These are phyloP conservation scores for Diaporthe sp. DNA, from an alignment of 2,329 filamentous ascomycete genomes.

Conservation along the genomic window DNA sequence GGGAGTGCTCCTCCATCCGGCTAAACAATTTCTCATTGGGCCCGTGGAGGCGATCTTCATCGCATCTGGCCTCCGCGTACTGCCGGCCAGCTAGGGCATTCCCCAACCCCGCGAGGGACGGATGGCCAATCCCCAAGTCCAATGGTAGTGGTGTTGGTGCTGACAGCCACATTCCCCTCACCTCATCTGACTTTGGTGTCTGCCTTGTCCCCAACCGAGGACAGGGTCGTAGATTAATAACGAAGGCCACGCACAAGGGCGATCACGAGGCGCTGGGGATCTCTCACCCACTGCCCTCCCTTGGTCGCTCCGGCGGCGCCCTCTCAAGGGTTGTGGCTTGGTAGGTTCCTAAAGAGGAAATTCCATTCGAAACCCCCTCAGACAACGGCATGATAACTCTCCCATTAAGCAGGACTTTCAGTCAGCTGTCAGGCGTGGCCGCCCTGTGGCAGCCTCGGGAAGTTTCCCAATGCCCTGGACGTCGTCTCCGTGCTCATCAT, in stretches of 20 bases:
- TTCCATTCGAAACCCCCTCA: slow-evolving; percentile 28
- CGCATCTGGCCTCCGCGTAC: not conserved
- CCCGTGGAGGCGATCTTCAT: not conserved
- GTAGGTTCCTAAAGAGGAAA: not conserved
- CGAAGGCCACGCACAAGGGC: slow-evolving; percentile 1
- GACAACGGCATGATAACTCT: slow-evolving; percentile 1
- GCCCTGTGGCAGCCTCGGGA: slow-evolving; percentile 18
- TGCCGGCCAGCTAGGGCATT: not conserved
- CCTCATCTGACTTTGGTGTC: slow-evolving; percentile 12
- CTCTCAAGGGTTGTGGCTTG: not conserved
- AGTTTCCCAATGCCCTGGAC: not conserved
- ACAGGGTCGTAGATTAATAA: not conserved
- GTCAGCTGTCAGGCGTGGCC: slow-evolving; percentile 11
- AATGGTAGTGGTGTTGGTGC: not conserved
- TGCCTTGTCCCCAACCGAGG: not conserved
- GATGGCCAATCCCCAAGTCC: not conserved
- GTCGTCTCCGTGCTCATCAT: slow-evolving; percentile 17
- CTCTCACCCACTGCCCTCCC: not conserved
- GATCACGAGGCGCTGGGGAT: not conserved
- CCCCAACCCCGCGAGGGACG: not conserved
- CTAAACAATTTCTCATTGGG: not conserved
- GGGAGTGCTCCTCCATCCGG: not conserved
- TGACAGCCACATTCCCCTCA: slow-evolving; percentile 17
- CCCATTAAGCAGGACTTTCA: not conserved
- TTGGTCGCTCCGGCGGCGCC: not conserved